These are phyloP conservation scores for Apiosordaria backusii DNA, from an alignment of 495 filamentous ascomycete species.

Conservation along the genomic window DNA sequence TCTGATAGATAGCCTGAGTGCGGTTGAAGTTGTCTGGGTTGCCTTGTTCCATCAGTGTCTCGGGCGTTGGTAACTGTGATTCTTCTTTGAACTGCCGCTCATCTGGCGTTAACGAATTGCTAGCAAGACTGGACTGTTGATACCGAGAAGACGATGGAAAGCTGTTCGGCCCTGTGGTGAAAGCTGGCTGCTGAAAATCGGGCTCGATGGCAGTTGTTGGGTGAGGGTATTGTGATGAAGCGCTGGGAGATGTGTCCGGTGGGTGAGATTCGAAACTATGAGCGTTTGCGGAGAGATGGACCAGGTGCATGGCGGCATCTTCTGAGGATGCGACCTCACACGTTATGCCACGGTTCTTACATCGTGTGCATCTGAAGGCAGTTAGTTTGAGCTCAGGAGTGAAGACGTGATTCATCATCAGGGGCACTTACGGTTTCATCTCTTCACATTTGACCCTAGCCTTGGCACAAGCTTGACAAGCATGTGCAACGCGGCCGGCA, in stretches of 20 bases:
- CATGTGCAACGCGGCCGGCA: conserved; percentile 53
- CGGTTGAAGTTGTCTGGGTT: conserved; percentile 10
- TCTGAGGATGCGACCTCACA: conserved; percentile 47
- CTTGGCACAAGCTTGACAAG: conserved; percentile 51
- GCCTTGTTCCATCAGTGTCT: conserved; percentile 25
- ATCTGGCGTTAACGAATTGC: conserved; percentile 5
- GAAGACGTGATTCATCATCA: conserved; percentile 2
- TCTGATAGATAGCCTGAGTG: conserved; percentile 21
- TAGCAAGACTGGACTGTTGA: not conserved
- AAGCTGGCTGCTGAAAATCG: conserved; percentile 8
- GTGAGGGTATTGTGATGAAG: not conserved
- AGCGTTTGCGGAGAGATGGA: conserved; percentile 33
- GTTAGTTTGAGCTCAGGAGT: conserved; percentile 14
- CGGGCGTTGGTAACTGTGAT: conserved; percentile 29
- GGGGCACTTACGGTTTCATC: conserved; percentile 29
- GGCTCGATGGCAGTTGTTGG: not conserved
- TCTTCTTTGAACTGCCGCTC: conserved; percentile 24
- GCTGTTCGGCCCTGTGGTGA: not conserved
- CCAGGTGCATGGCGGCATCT: conserved; percentile 34
- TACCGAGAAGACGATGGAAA: not conserved
- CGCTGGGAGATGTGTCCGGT: not conserved
- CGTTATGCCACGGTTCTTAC: conserved; percentile 42
- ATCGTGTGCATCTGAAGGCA: conserved; percentile 41
- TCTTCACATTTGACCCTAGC: conserved; percentile 57
- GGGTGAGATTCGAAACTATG: conserved; percentile 12